A percentile compares a stretch with the other conserved stretches of the same genome.
Conservation (phyloP, 129 eudicot species). For the Pulicaria dysenterica region DNA sequence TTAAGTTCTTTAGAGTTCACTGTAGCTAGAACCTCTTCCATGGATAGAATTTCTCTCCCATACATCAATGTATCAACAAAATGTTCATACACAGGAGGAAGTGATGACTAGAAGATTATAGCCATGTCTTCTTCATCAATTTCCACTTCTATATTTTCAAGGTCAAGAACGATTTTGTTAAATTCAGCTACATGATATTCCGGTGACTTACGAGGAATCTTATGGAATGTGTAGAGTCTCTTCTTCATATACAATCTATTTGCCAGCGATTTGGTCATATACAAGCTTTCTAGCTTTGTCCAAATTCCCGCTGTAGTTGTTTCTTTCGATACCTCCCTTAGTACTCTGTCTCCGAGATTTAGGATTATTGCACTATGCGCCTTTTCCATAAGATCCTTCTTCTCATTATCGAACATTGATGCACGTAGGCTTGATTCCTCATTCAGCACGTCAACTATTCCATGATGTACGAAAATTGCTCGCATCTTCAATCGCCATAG, state of each 20-base stretch:
- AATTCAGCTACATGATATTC: no score
- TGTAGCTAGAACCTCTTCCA: neutral
- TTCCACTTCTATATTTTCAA: no score
- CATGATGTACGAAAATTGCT: no score
- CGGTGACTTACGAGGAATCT: neutral
- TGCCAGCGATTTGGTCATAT: neutral
- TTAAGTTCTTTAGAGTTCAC: neutral
- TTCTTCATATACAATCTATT: neutral
- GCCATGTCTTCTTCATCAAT: no score
- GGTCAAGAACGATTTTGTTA: neutral
- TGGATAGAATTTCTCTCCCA: neutral
- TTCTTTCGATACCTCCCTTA: neutral
- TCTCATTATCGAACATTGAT: no score
- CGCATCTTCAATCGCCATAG: no score
- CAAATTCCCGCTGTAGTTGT: neutral
- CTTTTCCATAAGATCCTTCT: neutral
- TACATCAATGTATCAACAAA: no score
- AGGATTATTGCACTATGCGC: neutral
- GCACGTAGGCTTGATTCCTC: no score
- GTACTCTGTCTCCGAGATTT: neutral
- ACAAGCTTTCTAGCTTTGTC: neutral
- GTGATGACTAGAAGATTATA: no score
- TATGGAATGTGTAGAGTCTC: neutral
- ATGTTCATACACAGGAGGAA: no score
- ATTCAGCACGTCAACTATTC: no score